Conservation (phyloP, 768 basidiomycete genomes). For the Lenzites betulinus region DNA sequence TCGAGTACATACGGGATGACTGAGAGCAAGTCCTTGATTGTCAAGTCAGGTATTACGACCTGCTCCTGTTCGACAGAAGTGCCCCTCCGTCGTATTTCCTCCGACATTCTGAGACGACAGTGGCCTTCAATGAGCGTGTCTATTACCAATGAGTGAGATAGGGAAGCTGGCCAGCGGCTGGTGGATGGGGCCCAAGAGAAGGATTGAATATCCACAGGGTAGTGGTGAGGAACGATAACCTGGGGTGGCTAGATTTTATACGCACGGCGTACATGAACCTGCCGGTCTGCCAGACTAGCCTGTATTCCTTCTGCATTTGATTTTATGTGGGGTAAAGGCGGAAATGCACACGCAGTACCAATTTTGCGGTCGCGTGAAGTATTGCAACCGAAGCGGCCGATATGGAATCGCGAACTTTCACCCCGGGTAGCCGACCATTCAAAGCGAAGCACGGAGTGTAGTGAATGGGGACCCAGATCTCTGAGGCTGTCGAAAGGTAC, state of each 20-base stretch:
- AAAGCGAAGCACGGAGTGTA: no score
- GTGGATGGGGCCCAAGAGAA: neutral
- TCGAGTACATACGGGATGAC: slow-evolving; percentile 69
- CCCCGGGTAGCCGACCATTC: no score
- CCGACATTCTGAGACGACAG: neutral
- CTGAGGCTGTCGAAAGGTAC: no score
- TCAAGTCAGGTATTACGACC: slow-evolving; percentile 75
- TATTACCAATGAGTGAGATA: neutral
- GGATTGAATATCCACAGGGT: neutral
- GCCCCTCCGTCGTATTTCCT: neutral
- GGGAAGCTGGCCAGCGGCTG: neutral
- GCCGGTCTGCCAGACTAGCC: neutral
- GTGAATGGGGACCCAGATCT: no score
- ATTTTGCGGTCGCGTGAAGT: no score
- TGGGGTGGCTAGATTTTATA: neutral
- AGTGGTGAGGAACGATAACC: neutral
- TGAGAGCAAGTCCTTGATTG: slow-evolving; percentile 82
- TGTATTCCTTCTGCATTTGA: neutral
- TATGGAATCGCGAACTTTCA: no score
- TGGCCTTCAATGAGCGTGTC: neutral
- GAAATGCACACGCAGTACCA: no score
- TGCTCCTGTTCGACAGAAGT: slow-evolving; percentile 47
- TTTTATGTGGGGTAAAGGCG: neutral
- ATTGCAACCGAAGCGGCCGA: no score
- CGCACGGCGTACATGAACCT: neutral